A percentile compares a stretch with the other conserved stretches of the same genome.
phyloP scores from a whole-genome alignment of 495 filamentous ascomycete species.

The Letharia columbiana region DNA sequence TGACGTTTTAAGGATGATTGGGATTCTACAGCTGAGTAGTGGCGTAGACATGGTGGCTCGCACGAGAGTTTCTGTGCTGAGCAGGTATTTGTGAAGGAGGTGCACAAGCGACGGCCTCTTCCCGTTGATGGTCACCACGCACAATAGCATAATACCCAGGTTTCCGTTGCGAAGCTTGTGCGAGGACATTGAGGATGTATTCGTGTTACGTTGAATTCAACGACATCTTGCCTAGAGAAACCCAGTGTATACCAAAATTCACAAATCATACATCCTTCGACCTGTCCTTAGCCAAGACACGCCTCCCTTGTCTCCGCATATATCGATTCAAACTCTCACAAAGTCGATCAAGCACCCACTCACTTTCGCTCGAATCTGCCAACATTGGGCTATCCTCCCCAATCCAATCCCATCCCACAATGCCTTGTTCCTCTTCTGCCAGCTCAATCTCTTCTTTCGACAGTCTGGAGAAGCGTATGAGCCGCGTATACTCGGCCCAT shows the following conservation, averaged over 20 bases:
- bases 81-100: constrained; percentile 39
- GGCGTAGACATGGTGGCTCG: constrained; percentile 46
- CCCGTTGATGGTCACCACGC: not conserved
- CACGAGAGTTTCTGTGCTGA: constrained; percentile 48
- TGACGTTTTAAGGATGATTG: constrained; percentile 54
- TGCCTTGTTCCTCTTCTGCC: constrained; percentile 47
- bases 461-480: constrained; percentile 51
- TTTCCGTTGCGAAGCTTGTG: not conserved
- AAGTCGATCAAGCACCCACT: constrained; percentile 53
- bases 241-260: too few species aligned
- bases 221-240: not conserved
- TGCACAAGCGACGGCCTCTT: not conserved
- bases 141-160: not conserved
- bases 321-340: constrained; percentile 51
- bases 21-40: constrained; percentile 47
- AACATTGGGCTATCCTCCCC: constrained; percentile 55
- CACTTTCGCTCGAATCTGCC: constrained; percentile 45
- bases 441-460: constrained; percentile 25
- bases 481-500: constrained; percentile 52
- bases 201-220: not conserved
- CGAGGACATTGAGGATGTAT: not conserved
- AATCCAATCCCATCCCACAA: constrained; percentile 62
- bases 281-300: not conserved
- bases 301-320: constrained; percentile 31
- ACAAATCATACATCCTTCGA: not conserved